These are phyloP conservation scores for Arabidopsis lyrata DNA, from an alignment of 441 rosid species.

Conservation along the genomic window DNA sequence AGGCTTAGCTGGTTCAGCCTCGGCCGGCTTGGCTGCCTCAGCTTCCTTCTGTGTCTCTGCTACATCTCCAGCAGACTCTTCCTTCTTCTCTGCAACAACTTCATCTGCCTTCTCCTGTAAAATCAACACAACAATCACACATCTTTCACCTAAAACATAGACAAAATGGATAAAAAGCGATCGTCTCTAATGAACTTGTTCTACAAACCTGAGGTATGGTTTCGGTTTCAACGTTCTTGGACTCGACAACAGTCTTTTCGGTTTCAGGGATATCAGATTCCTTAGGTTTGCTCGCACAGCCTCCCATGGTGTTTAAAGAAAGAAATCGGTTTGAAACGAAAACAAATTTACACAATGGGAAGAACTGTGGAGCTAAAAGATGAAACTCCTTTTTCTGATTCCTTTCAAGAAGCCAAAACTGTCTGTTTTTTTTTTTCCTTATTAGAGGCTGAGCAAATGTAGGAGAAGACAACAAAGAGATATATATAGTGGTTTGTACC, in stretches of 20 bases:
- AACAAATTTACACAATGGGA: conserved; percentile 32
- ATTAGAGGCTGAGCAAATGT: conserved; percentile 32
- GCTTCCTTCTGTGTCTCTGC: conserved; percentile 41
- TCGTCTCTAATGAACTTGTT: background rate
- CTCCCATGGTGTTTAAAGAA: conserved; percentile 49
- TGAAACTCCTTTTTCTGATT: conserved; percentile 33
- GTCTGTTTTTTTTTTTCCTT: background rate
- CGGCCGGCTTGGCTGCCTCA: conserved; percentile 34
- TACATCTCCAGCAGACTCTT: conserved; percentile 47
- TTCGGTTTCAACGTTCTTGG: conserved; percentile 39
- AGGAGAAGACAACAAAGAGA: background rate
- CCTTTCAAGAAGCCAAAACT: conserved; percentile 28
- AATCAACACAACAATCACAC: conserved; percentile 18
- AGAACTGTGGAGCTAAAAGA: conserved; percentile 35
- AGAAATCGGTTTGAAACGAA: conserved; percentile 4
- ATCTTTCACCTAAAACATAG: conserved; percentile 5
- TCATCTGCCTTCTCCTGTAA: conserved; percentile 49
- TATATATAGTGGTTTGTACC: conserved; percentile 8
- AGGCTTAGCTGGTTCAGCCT: background rate
- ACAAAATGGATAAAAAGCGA: background rate
- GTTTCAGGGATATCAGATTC: conserved; percentile 44
- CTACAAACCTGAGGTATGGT: conserved; percentile 35
- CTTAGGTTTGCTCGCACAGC: conserved; percentile 60
- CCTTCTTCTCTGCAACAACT: conserved; percentile 49
- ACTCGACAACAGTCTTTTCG: conserved; percentile 40